phyloP scores from a whole-genome alignment of 176 grass and related monocot species.

The Cenchrus purpureus region DNA sequence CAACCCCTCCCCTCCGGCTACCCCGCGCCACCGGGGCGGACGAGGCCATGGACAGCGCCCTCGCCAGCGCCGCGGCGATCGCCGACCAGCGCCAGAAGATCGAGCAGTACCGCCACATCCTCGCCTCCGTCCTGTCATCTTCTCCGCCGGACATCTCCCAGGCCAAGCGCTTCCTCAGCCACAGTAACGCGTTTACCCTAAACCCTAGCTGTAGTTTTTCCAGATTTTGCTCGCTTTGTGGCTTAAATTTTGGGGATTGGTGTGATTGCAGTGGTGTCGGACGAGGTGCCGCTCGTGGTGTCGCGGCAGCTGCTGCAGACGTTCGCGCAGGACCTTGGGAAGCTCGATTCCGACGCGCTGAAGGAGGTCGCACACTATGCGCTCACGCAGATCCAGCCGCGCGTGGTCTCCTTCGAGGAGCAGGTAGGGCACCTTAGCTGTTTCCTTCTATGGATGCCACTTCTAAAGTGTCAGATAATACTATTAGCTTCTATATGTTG shows the following conservation, averaged over 20 bases:
- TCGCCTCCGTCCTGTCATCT: conserved; percentile 84
- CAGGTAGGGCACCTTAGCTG: conserved; percentile 58
- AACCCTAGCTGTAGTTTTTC: not conserved
- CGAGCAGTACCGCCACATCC: conserved; percentile 94
- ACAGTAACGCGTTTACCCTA: conserved; percentile 60
- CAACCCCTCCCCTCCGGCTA: not conserved
- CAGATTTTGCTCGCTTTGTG: not conserved
- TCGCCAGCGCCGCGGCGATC: conserved; percentile 75
- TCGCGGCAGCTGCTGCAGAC: conserved; percentile 96
- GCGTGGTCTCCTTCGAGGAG: conserved; percentile 96
- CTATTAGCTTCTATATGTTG: not conserved
- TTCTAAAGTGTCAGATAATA: not conserved
- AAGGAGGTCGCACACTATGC: conserved; percentile 95
- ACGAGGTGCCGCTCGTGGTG: conserved; percentile 93
- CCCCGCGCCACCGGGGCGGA: not conserved
- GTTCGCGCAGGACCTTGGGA: conserved; percentile 88
- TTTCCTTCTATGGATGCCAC: not conserved
- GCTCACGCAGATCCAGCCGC: conserved; percentile 93
- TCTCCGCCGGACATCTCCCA: conserved; percentile 78
- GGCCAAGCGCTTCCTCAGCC: conserved; percentile 94
- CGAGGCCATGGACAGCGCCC: conserved; percentile 70
- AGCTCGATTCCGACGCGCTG: conserved; percentile 77
- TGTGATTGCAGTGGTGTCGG: conserved; percentile 78
- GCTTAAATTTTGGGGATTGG: conserved; percentile 12
- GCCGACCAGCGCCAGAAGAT: conserved; percentile 95